Conservation (phyloP, 2,329 filamentous ascomycete genomes). For the Fusarium sacchari region DNA sequence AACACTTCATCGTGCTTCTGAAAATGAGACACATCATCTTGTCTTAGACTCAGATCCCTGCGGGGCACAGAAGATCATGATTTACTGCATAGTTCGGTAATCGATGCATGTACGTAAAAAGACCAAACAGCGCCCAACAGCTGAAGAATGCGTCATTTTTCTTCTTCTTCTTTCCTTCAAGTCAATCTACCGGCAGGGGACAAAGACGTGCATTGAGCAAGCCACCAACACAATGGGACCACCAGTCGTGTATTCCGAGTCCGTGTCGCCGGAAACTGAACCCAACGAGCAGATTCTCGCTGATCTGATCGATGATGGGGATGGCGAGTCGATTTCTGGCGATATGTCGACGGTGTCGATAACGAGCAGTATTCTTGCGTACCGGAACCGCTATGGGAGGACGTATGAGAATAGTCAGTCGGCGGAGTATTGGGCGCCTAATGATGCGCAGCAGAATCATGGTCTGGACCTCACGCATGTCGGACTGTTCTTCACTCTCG, state of each 20-base stretch:
- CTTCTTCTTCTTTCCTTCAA: not conserved
- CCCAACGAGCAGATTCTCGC: not conserved
- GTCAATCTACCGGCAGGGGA: not conserved
- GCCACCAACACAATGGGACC: constrained; percentile 13
- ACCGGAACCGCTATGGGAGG: constrained; percentile 26
- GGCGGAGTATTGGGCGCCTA: constrained; percentile 41
- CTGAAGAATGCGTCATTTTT: not conserved
- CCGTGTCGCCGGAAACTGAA: not conserved
- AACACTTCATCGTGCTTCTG: not conserved
- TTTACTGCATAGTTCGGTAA: not conserved
- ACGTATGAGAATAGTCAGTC: constrained; percentile 34
- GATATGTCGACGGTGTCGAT: constrained; percentile 13
- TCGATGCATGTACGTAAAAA: not conserved
- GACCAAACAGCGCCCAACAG: not conserved
- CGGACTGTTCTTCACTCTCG: constrained; percentile 37
- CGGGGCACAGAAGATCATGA: not conserved
- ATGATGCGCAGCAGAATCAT: constrained; percentile 42
- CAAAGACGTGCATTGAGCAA: not conserved
- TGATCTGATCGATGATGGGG: not conserved
- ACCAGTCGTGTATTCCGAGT: not conserved
- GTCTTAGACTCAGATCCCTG: not conserved
- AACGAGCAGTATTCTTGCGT: constrained; percentile 30
- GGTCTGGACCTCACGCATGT: constrained; percentile 43
- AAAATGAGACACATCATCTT: not conserved
- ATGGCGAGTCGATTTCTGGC: not conserved